Percentiles rank a stretch among this genome's conserved stretches.
Conservation (phyloP, 305 asterid species). For the Fraxinus paxiana region DNA sequence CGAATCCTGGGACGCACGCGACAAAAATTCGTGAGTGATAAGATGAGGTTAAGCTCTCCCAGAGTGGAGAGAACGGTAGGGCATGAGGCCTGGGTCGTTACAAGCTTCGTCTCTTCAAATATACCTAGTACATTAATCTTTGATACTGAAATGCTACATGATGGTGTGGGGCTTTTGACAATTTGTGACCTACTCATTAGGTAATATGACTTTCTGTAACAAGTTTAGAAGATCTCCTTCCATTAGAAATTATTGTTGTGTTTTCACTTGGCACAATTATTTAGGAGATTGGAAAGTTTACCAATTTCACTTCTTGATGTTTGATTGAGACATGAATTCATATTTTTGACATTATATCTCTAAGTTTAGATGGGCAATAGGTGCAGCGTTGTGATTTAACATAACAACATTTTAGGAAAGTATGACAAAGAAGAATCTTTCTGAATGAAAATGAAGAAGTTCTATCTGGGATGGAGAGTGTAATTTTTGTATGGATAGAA, state of each 20-base stretch:
- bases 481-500: background rate
- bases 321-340: background rate
- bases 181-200: background rate
- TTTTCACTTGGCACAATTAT: background rate
- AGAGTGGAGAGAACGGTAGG: background rate
- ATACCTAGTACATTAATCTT: background rate
- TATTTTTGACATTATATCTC: background rate
- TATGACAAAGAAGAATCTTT: background rate
- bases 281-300: background rate
- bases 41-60: background rate
- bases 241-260: background rate
- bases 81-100: background rate
- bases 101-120: background rate
- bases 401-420: background rate
- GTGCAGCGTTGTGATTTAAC: background rate
- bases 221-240: background rate
- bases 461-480: background rate
- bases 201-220: background rate
- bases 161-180: background rate
- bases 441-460: background rate
- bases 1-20: background rate
- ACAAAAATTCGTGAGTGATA: background rate
- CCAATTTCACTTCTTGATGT: background rate
- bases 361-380: background rate
- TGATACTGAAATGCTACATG: background rate